Evolutionary conservation across 495 filamentous ascomycete species (phyloP).

Genomic region (Hypoxylon perforatum): DNA sequence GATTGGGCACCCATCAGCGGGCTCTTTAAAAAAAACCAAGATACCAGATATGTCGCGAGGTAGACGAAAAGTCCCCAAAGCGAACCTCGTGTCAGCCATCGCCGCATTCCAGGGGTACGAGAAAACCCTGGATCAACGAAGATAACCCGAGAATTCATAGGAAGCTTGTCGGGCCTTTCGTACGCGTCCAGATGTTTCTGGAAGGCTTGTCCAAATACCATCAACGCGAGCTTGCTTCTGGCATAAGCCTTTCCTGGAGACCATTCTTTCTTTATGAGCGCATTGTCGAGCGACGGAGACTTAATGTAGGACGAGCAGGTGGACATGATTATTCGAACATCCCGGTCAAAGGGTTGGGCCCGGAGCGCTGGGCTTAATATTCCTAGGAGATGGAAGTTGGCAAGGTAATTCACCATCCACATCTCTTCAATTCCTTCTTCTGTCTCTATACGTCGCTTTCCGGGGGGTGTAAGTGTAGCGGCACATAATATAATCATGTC

Average conservation of each 20-base stretch:
- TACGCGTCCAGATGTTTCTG: constrained; percentile 88
- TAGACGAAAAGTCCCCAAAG: constrained; percentile 86
- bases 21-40: constrained; percentile 90
- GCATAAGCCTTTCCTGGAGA: constrained; percentile 71
- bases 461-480: constrained; percentile 74
- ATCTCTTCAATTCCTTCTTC: constrained; percentile 84
- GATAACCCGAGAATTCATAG: constrained; percentile 81
- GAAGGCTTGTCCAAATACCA: constrained; percentile 86
- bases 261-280: constrained; percentile 61
- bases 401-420: constrained; percentile 95
- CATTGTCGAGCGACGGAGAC: constrained; percentile 65
- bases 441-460: constrained; percentile 64
- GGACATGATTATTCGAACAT: constrained; percentile 87
- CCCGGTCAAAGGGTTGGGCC: constrained; percentile 91
- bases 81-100: constrained; percentile 86
- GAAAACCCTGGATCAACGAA: constrained; percentile 86
- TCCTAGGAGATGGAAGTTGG: constrained; percentile 93
- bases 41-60: constrained; percentile 77
- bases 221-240: constrained; percentile 88
- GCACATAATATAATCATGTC: constrained; percentile 94
- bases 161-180: constrained; percentile 81
- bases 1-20: constrained; percentile 85
- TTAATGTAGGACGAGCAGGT: constrained; percentile 88
- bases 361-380: constrained; percentile 88
- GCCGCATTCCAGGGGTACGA: constrained; percentile 85